Evolutionary conservation across 176 grass and related monocot species (phyloP).

Genomic region (Areca catechu): DNA sequence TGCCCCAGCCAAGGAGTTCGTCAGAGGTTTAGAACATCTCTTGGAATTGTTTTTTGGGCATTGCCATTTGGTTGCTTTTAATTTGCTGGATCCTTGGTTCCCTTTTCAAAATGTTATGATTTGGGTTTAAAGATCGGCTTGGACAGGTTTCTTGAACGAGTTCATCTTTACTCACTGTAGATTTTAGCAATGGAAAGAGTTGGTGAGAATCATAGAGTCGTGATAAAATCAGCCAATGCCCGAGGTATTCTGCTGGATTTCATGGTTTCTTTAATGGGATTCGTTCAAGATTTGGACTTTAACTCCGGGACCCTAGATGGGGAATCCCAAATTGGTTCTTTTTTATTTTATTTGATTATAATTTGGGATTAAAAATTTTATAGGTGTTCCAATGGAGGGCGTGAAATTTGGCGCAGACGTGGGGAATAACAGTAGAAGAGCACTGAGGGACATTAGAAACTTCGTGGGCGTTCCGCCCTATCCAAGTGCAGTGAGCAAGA

Average conservation of each 20-base stretch:
- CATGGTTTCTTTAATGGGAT: too few relatives aligned
- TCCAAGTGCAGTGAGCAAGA: constrained; percentile 38
- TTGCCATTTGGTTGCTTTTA: too few relatives aligned
- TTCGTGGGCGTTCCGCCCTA: constrained; percentile 31
- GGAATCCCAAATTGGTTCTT: too few relatives aligned
- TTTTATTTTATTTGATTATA: not conserved
- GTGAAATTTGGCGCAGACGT: constrained; percentile 31
- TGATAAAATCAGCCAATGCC: constrained; percentile 16
- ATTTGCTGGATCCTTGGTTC: too few relatives aligned
- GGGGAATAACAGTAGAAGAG: constrained; percentile 35
- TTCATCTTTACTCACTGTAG: too few relatives aligned
- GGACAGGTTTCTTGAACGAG: not conserved
- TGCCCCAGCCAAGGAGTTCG: too few relatives aligned
- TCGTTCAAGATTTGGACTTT: too few relatives aligned
- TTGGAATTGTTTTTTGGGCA: too few relatives aligned
- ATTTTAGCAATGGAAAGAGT: constrained; percentile 32
- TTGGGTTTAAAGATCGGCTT: too few relatives aligned
- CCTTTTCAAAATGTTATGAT: too few relatives aligned
- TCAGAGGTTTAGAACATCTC: not conserved
- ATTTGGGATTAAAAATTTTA: constrained; percentile 1
- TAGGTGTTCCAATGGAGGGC: constrained; percentile 49
- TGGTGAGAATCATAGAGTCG: constrained; percentile 15
- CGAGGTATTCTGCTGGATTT: constrained; percentile 4
- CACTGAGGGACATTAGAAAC: constrained; percentile 52
- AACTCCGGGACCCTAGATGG: too few relatives aligned